A percentile compares a stretch with the other conserved stretches of the same genome.
Evolutionary conservation across 2,329 filamentous ascomycete genomes (phyloP).

Genomic region (Aureobasidium pullulans): DNA sequence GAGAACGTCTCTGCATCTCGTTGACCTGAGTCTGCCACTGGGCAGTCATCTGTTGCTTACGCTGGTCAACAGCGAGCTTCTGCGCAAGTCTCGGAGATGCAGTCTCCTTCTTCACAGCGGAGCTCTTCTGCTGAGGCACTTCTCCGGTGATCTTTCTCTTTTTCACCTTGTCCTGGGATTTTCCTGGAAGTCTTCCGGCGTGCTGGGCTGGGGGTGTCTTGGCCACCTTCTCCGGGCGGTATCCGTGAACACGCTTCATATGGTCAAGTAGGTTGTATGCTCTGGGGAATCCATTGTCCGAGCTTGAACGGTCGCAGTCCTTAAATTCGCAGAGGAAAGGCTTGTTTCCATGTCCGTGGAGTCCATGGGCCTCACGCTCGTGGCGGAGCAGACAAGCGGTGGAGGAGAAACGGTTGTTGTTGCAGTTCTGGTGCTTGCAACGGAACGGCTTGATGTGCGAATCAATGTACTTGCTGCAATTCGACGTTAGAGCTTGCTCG

Average conservation of each 20-base stretch:
- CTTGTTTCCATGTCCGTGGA: constrained; percentile 90
- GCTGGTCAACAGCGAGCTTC: not conserved
- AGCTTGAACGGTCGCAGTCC: constrained; percentile 74
- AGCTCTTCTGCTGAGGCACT: not conserved
- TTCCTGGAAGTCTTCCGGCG: constrained; percentile 4
- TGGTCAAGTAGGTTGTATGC: constrained; percentile 96
- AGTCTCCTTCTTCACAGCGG: not conserved
- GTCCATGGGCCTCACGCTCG: constrained; percentile 89
- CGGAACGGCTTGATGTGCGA: constrained; percentile 95
- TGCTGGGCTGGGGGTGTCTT: not conserved
- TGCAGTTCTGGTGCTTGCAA: constrained; percentile 79
- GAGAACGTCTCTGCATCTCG: not conserved
- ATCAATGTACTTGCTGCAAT: constrained; percentile 82
- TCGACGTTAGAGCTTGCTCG: constrained; percentile 6
- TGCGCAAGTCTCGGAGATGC: not conserved
- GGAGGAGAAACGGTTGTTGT: constrained; percentile 84
- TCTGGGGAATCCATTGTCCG: constrained; percentile 84
- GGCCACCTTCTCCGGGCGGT: constrained; percentile 25
- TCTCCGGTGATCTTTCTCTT: constrained; percentile 7
- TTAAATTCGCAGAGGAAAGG: constrained; percentile 83
- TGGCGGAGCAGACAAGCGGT: constrained; percentile 91
- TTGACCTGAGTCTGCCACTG: constrained; percentile 1
- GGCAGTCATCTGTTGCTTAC: constrained; percentile 4
- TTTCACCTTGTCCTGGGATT: constrained; percentile 2
- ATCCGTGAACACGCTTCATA: constrained; percentile 87